Base-by-base conservation (phyloP, 495 filamentous ascomycete species). In the Aspergillus sclerotioniger region DNA sequence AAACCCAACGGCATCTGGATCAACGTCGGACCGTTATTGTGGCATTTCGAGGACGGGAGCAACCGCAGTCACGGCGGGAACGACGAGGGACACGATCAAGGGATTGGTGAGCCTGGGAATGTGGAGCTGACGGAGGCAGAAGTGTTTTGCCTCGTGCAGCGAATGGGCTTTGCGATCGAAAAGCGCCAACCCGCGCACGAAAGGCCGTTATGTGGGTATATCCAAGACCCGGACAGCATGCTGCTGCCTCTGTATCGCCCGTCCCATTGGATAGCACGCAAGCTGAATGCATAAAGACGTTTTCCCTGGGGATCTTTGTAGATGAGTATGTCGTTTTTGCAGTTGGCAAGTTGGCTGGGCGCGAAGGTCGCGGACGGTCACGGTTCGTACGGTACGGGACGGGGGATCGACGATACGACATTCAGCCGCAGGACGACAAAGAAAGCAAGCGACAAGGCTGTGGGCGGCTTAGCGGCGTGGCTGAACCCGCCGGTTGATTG, bases 91-190 rank as follows among this genome's bases (percentile, higher is more conserved):
- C 66, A 75, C 6, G 47, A 64, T 28, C 56, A 70, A 31, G 85
- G 85, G 0, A 87, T 96, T 60, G 89, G 84, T 0, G 90, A 92
- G 61, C 87, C 89, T 0, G 92, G 92, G 0, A 87, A 82, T 62
- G 87, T 97, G 61, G 94, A 98, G 73, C 77, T 96, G 46, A 87
- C 89, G 7, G 81, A 96, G 56, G 88, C 94, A 58, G 94, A 98
- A 72, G 87, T 98, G 25, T 72, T 96, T 62, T 72, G 72, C 47
- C 76, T 98, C 33, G 82, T 97, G 6, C 76, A 85, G 66, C 78
- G 82, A 33, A 79, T 92, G 67, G 95, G 92, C 0, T 98, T 98
- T 68, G 74, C 75, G 41, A 71, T 98, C 20, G 85, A 85, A 59
- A 77, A 76, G 43, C 62, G 66, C 57, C 64, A 71, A 59, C 48